These are phyloP conservation scores for Globisporangium splendens DNA, from an alignment of 352 stramenopile genomes.

Conservation along the genomic window DNA sequence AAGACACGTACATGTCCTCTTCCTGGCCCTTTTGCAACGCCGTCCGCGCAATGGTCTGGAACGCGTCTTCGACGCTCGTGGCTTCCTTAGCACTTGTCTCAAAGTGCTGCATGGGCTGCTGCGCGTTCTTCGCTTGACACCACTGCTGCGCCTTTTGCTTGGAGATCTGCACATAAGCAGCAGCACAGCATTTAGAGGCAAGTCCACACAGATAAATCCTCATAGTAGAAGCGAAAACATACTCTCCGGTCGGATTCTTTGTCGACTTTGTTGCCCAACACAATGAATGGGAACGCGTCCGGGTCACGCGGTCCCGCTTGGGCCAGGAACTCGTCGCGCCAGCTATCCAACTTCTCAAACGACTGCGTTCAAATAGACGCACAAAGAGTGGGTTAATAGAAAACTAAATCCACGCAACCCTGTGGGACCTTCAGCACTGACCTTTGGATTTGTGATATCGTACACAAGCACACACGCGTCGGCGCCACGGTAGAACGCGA, in stretches of 20 bases:
- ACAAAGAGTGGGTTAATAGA: not conserved
- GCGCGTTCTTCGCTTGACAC: slow-evolving; percentile 86
- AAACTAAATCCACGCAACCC: too few relatives aligned
- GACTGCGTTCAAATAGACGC: slow-evolving; percentile 46
- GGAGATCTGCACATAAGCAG: slow-evolving; percentile 5
- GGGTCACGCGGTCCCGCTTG: slow-evolving; percentile 88
- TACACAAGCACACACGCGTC: slow-evolving; percentile 99
- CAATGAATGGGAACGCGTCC: slow-evolving; percentile 96
- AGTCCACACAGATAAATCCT: too few relatives aligned
- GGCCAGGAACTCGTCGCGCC: slow-evolving; percentile 96
- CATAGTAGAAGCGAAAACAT: not conserved
- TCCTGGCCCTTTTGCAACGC: slow-evolving; percentile 86
- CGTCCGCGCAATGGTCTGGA: slow-evolving; percentile 90
- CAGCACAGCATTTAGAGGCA: too few relatives aligned
- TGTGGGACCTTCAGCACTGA: slow-evolving; percentile 6
- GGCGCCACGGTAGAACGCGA: slow-evolving; percentile 98
- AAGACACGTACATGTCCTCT: slow-evolving; percentile 55
- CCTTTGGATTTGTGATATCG: slow-evolving; percentile 97
- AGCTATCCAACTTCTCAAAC: slow-evolving; percentile 98
- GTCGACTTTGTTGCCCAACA: slow-evolving; percentile 99
- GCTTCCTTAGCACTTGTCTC: slow-evolving; percentile 98
- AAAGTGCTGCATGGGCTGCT: slow-evolving; percentile 94
- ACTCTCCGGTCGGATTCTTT: slow-evolving; percentile 89
- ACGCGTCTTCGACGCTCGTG: slow-evolving; percentile 96
- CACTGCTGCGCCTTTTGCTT: slow-evolving; percentile 91